phyloP scores from a whole-genome alignment of 805 yeast species.

The Kazachstania taianensis region DNA sequence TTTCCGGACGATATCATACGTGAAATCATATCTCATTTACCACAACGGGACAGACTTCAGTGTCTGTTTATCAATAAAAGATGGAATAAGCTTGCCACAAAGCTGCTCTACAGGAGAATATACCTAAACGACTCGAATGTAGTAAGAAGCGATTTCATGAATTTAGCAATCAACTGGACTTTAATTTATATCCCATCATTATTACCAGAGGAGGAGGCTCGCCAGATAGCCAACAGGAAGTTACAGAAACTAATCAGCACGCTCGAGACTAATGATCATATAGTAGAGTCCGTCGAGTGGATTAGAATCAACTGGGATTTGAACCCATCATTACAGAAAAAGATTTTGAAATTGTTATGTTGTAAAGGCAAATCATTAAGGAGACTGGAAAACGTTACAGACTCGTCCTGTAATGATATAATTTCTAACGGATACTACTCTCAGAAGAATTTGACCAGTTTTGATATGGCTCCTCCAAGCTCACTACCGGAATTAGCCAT shows the following conservation, averaged over 20 bases:
- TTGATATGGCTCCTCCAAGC: slow-evolving; percentile 32
- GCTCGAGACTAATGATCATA: slow-evolving; percentile 15
- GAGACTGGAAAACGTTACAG: slow-evolving; percentile 34
- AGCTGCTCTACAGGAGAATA: slow-evolving; percentile 29
- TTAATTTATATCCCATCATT: slow-evolving; percentile 23
- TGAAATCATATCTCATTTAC: slow-evolving; percentile 29
- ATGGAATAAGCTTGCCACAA: slow-evolving; percentile 25
- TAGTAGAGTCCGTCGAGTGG: slow-evolving; percentile 28
- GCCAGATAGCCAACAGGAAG: slow-evolving; percentile 25
- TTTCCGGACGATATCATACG: slow-evolving; percentile 23
- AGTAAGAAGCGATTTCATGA: slow-evolving; percentile 28
- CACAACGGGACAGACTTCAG: slow-evolving; percentile 28
- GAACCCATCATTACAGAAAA: slow-evolving; percentile 24
- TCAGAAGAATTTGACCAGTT: slow-evolving; percentile 20
- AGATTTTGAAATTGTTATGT: slow-evolving; percentile 24
- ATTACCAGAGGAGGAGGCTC: slow-evolving; percentile 20
- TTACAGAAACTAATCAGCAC: slow-evolving; percentile 22
- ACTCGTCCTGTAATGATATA: slow-evolving; percentile 30
- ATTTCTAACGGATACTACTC: slow-evolving; percentile 25
- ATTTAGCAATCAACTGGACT: slow-evolving; percentile 34
- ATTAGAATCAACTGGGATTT: slow-evolving; percentile 37
- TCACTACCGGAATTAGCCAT: slow-evolving; percentile 28
- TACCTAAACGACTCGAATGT: slow-evolving; percentile 35
- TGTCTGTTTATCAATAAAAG: slow-evolving; percentile 22
- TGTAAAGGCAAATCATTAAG: slow-evolving; percentile 24